Conservation (phyloP, 2,329 filamentous ascomycete species). For the Nemania sp. region DNA sequence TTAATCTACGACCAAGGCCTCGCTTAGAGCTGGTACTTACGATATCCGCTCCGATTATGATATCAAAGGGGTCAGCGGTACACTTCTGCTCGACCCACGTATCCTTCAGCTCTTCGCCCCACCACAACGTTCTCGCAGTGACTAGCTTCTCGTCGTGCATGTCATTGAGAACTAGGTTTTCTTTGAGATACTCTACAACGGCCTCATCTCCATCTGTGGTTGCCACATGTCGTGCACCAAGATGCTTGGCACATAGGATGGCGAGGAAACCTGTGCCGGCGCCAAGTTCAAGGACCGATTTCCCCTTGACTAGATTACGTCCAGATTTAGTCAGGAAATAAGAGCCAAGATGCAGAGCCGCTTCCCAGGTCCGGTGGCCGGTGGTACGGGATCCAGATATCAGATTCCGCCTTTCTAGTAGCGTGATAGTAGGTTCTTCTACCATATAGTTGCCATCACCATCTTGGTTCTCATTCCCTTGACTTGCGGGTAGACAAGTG, state of each 20-base stretch:
- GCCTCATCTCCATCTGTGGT: constrained; percentile 65
- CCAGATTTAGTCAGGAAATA: constrained; percentile 56
- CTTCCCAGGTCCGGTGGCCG: constrained; percentile 72
- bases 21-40: constrained; percentile 24
- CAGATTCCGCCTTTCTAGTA: constrained; percentile 58
- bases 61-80: constrained; percentile 31
- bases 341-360: constrained; percentile 64
- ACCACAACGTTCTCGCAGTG: constrained; percentile 41
- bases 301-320: constrained; percentile 50
- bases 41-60: constrained; percentile 40
- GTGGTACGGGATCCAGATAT: constrained; percentile 63
- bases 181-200: constrained; percentile 54
- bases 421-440: constrained; percentile 48
- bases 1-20: too few species aligned
- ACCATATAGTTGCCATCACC: not conserved
- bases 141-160: constrained; percentile 40
- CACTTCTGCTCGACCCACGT: constrained; percentile 36
- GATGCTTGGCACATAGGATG: constrained; percentile 62
- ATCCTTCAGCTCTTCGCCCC: constrained; percentile 35
- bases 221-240: constrained; percentile 56
- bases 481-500: constrained; percentile 42
- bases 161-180: constrained; percentile 56
- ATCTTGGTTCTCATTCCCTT: not conserved
- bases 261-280: constrained; percentile 69
- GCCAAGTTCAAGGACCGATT: constrained; percentile 65